Base-by-base conservation (phyloP, 2,329 filamentous ascomycete genomes). In the Fusarium tricinctum region DNA sequence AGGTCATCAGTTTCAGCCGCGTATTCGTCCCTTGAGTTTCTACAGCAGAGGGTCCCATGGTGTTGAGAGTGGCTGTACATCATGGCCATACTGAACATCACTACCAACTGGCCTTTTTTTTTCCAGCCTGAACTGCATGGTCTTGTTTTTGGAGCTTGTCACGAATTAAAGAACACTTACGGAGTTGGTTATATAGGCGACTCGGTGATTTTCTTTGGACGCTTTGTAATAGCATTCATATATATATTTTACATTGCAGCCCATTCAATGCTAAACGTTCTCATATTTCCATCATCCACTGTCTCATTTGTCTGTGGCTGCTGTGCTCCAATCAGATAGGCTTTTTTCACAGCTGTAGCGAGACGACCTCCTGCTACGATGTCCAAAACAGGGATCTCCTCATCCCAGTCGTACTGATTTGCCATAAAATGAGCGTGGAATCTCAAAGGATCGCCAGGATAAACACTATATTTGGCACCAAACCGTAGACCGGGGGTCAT, bases 341-440 rank as follows among this genome's bases (percentile, higher is more conserved):
- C 92, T 80, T 99, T 99, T 84, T 99, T 99, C 20, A 98, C 96
- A 49, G 93, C 93, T 3, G 96, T 98, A 0, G 94, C 96, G 66
- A 99, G 79, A 71, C 96, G 86, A 7, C 96, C 96, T 9, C 93
- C 94, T 20, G 90, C 91, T 17, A 98, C 91, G 15, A 99, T 82
- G 70, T 97, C 92, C 70, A 97, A 85, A 74, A 98, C 83, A 38
- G 92, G 87, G 58, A 99, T 91, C 71, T 94, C 89, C 73, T 97
- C 88, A 63, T 97, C 89, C 93, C 94, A 98, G n/a, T 85, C 89
- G 72, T 92, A 88, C 32, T 92, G 89, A n/a, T 91, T 91, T 9
- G 91, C 92, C 73, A 97, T 86, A 78, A 97, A 98, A 78, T 99
- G 96, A 45, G 93, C 96, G 79, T 99, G 96, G 78, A 97, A 99